These are phyloP conservation scores for Sphagnum magellanicum DNA, from an alignment of 228 moss, liverwort and hornwort genomes.

Conservation along the genomic window DNA sequence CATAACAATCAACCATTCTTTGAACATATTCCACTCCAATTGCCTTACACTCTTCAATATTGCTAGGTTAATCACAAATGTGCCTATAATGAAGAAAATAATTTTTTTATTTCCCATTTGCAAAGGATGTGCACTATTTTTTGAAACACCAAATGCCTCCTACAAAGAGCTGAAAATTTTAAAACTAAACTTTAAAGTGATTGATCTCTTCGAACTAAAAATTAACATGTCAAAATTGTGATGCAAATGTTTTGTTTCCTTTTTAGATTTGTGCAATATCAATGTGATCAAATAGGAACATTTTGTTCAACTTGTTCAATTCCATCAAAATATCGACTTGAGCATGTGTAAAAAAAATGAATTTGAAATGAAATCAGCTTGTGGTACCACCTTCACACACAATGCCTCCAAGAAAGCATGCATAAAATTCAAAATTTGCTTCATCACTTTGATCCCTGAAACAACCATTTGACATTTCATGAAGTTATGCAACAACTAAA, in stretches of 20 bases:
- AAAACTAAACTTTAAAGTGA: not conserved
- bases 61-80: no score
- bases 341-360: not conserved
- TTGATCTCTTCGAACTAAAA: not conserved
- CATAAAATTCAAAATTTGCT: no score
- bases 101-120: no score
- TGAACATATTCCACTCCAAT: no score
- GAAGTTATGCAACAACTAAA: no score
- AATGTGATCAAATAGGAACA: not conserved
- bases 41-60: no score
- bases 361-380: not conserved
- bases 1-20: no score
- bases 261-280: not conserved
- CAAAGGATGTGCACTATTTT: no score
- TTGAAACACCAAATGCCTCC: not conserved
- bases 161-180: not conserved
- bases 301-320: not conserved
- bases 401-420: no score
- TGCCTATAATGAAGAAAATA: no score
- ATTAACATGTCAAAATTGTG: not conserved
- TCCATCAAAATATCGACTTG: not conserved
- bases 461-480: no score
- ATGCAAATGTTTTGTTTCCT: not conserved
- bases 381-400: not conserved
- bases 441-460: no score